Base-by-base conservation (phyloP, 148 eudicot genomes). In the Agrostemma githago region DNA sequence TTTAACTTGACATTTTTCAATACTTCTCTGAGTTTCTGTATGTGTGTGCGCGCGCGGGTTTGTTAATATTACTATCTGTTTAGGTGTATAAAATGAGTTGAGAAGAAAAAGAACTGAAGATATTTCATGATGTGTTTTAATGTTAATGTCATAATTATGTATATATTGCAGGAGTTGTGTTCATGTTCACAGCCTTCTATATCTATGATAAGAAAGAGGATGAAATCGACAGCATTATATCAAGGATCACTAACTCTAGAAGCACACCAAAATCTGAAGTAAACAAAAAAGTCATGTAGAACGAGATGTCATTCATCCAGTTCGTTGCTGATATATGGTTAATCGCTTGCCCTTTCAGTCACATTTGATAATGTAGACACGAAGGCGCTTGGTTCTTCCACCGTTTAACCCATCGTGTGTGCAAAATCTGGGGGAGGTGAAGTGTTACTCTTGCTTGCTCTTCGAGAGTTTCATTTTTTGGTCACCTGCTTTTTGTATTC, bases 171-270 rank as follows among this genome's bases (percentile, higher is more conserved):
- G 93, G 88, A 74, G 65, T 86, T 58, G 82, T 87, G 66, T 4
- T 83, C 57, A 66, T 72, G 58, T 87, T 88, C 77, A 78, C 85
- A 68, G 86, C 83, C 53, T 87, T 90, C 74, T 73, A 80, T 51
- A 72, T 90, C 15, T 90, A 92, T n/a, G 93, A 92, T 73, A 89
- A 83, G 85, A 86, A 85, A 68, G 93, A 87, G 75, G 89, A 92
- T 76, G 85, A 87, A 79, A 88, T 90, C 12, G 91, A 92, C 76
- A 21, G 66, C 66, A 62, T 88, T 5, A 66, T 83, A 48, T 80
- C 74, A 48, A 61, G 68, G 72, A 46, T 80, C 66, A 15, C 74
- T 58, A 81, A 83, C 54, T 71, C 51, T 3, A 82, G 82, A 19
- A 82, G 76, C 85, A 86, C 84, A 68, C 77, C 84, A 44, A 92